Evolutionary conservation across 148 eudicot genomes (phyloP), one percentile per base, ranked within the genome.

Genomic region (Fallopia convolvulus): DNA sequence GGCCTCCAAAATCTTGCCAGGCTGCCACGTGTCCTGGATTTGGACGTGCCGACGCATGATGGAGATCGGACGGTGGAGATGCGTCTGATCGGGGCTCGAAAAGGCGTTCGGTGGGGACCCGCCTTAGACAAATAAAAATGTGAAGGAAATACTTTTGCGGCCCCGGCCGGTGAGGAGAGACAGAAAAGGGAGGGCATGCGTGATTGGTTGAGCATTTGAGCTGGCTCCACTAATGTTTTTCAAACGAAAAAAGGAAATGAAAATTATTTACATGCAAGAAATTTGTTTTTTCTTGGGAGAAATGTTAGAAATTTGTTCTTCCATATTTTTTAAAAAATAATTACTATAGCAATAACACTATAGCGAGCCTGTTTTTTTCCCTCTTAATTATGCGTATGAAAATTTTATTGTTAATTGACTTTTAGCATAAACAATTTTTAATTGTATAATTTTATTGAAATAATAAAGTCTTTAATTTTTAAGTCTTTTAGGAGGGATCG

Each of bases 181-280:
- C 61, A 55, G 61, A 5, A 55, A 55, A 55, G 23, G 23, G 8
- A 6, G 61, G 61, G 21, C 39, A 36, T 14, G 46, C 46, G 21
- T 68, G 72, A 68, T 68, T 68, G 72, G 72, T 36, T 68, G 46
- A 68, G 44, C 44, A 68, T 36, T 66, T 63, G 70, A 63, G 70
- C 70, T 63, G 70, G 70, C 70, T 30, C 70, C 70, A 63, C 15
- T 11, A 10, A 30, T 63, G 23, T 26, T 61, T 63, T 26, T 7
- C 0, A 20, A 7, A 23, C 0, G 5, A 8, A 21, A 26, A 60
- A 15, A 5, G 58, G 20, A 44, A 44, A 6, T 5, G 10, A 44
- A 44, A 6, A 6, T 44, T 44, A 6, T 44, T 15, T 14, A 52
- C 18, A 5, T 15, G 58, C 1, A 52, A 14, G 21, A 52, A 17